Conservation (phyloP, 2,329 filamentous ascomycete genomes). For the Aspergillus alliaceus region DNA sequence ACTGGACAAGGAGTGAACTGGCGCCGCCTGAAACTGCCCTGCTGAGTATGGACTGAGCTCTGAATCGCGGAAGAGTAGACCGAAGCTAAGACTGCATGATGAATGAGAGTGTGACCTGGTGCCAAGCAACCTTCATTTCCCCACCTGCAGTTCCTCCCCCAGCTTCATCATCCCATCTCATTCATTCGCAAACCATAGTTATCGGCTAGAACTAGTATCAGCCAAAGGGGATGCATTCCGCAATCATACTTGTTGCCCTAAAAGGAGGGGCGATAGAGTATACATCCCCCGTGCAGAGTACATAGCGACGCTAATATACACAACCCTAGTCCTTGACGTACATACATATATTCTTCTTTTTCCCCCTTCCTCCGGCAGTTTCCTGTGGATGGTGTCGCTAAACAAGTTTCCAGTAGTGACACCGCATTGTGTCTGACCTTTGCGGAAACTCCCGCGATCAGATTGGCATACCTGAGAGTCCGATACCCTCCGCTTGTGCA, state of each 20-base stretch:
- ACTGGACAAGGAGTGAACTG: not conserved
- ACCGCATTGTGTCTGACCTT: not conserved
- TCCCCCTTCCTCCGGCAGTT: not conserved
- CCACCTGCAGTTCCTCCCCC: not conserved
- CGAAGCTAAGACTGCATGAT: slow-evolving; percentile 10
- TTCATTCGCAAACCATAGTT: not conserved
- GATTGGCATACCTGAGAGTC: not conserved
- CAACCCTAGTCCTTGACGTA: not conserved
- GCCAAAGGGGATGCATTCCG: not conserved
- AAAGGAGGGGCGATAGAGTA: too few species aligned
- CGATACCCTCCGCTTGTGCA: not conserved
- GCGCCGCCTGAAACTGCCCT: slow-evolving; percentile 28
- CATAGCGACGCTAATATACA: not conserved
- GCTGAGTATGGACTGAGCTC: slow-evolving; percentile 18
- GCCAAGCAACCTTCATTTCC: not conserved
- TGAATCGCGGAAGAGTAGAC: not conserved
- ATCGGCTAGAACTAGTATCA: not conserved
- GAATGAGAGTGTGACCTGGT: not conserved
- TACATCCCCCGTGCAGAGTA: not conserved
- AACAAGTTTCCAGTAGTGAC: not conserved
- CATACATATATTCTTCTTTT: not conserved
- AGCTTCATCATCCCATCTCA: not conserved
- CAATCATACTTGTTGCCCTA: not conserved
- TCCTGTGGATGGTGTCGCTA: not conserved
- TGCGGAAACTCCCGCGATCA: not conserved